Base-by-base conservation (phyloP, 1,284 basidiomycete genomes). In the Fomitopsis pinicola region DNA sequence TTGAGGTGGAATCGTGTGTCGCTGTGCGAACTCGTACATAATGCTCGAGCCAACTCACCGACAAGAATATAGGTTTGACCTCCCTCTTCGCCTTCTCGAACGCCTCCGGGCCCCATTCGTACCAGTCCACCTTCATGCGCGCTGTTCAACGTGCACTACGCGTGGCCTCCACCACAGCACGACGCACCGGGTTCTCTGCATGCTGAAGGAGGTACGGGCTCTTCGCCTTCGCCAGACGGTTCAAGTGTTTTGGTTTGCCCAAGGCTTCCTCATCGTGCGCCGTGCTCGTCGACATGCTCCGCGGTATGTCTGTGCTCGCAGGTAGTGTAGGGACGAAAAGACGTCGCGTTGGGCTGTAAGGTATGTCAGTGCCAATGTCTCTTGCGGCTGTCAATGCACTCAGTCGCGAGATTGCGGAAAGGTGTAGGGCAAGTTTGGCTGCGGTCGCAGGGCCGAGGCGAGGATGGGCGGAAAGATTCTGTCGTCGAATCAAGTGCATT, bases 191-290 rank as follows among this genome's bases (percentile, higher is more conserved):
- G 60, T 80, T 80, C 17, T 74, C 66, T 42, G 75, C 74, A 64
- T 81, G 79, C 62, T 80, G 78, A 14, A 80, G 66, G 5, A 80
- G 68, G 62, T 80, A 80, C 0, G 79, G 79, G 14, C 77, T 78
- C 62, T 76, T 79, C 42, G 77, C 72, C 3, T 73, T 66, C 2
- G 68, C 68, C n/a, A 80, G 62, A 2, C 74, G 69, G 62, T 80
- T 80, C 54, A 42, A 19, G 15, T 60, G 57, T n/a, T 35, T 46
- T 14, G 42, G 57, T 42, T 48, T 36, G 17, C 48, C 44, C 19
- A 17, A 17, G 19, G n/a, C 52, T 14, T 38, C 36, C 52, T 38
- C 15, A 17, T 28, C 22, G 46, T 22, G 46, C 46, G 26, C 26
- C 30, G 48, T 17, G 28, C 48, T 50, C 6, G 48, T 30, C 19